These are phyloP conservation scores for Suhomyces chickasaworum DNA, from an alignment of 1,139 yeast species.

Conservation along the genomic window DNA sequence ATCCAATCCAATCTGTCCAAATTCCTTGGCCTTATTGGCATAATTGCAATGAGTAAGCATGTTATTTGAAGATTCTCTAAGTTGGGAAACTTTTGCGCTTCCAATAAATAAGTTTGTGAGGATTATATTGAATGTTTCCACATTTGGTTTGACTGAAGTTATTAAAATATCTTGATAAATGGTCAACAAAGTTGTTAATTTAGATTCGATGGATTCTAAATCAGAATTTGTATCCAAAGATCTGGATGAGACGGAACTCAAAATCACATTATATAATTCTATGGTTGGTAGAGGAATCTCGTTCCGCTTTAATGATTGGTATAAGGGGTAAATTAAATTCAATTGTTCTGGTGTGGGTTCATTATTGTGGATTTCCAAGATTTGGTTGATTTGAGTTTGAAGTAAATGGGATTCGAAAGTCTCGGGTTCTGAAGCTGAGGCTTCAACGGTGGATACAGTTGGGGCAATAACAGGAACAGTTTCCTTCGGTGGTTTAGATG, in stretches of 20 bases:
- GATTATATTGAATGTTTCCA: conserved; percentile 54
- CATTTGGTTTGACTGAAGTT: conserved; percentile 50
- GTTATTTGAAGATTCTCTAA: conserved; percentile 9
- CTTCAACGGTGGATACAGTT: background rate
- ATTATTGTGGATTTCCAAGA: conserved; percentile 21
- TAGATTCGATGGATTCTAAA: conserved; percentile 35
- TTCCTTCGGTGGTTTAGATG: background rate
- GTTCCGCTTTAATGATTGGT: conserved; percentile 46
- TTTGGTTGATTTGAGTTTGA: conserved; percentile 25
- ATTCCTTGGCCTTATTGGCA: conserved; percentile 46
- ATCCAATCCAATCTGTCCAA: conserved; percentile 63
- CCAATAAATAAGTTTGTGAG: conserved; percentile 54
- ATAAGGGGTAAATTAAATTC: conserved; percentile 43
- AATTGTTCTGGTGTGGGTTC: conserved; percentile 25
- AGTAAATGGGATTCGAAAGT: conserved; percentile 28
- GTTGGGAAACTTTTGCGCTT: conserved; percentile 36
- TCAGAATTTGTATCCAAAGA: conserved; percentile 28
- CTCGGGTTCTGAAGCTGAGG: conserved; percentile 5
- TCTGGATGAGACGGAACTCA: conserved; percentile 36
- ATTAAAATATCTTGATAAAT: conserved; percentile 65
- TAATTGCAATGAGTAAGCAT: conserved; percentile 7
- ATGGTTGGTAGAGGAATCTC: conserved; percentile 34
- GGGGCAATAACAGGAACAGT: background rate
- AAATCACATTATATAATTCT: conserved; percentile 39
- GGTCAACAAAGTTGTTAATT: conserved; percentile 59